A percentile compares a stretch with the other conserved stretches of the same genome.
phyloP scores from a whole-genome alignment of 2,329 filamentous ascomycete species.

The Incumbomyces lentus region DNA sequence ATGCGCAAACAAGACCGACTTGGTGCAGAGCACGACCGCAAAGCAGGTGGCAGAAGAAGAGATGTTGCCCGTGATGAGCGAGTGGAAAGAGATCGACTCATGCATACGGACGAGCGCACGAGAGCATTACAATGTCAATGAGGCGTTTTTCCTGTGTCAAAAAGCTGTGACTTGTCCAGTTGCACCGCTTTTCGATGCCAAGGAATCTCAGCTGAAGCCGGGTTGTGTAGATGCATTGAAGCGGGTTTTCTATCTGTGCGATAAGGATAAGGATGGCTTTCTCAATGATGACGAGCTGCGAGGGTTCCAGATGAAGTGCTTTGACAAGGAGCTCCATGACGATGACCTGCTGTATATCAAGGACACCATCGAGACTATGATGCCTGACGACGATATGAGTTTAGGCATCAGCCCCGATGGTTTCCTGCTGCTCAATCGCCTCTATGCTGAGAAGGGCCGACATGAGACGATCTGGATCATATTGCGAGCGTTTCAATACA shows the following conservation, averaged over 20 bases:
- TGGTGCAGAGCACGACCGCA: constrained; percentile 62
- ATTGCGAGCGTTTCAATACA: constrained; percentile 87
- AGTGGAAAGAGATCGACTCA: constrained; percentile 97
- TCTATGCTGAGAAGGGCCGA: constrained; percentile 93
- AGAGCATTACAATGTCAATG: constrained; percentile 88
- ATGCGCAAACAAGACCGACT: constrained; percentile 95
- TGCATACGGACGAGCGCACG: constrained; percentile 90
- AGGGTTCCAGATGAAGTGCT: constrained; percentile 83
- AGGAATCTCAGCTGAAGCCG: constrained; percentile 79
- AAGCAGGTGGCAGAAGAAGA: constrained; percentile 88
- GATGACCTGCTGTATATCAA: constrained; percentile 90
- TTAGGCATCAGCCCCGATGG: constrained; percentile 71
- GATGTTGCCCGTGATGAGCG: constrained; percentile 95
- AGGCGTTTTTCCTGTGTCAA: constrained; percentile 94
- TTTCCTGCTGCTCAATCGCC: constrained; percentile 84
- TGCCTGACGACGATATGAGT: constrained; percentile 51
- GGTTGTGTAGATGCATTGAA: constrained; percentile 76
- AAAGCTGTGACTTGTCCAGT: constrained; percentile 97
- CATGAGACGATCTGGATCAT: constrained; percentile 99
- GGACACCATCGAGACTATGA: constrained; percentile 62
- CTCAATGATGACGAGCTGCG: constrained; percentile 84
- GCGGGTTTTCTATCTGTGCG: constrained; percentile 88
- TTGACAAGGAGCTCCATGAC: constrained; percentile 70
- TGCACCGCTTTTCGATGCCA: constrained; percentile 91
- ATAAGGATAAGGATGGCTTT: constrained; percentile 90